Evolutionary conservation across 306 rosid species (phyloP).

Genomic region (Mimosa bimucronata): DNA sequence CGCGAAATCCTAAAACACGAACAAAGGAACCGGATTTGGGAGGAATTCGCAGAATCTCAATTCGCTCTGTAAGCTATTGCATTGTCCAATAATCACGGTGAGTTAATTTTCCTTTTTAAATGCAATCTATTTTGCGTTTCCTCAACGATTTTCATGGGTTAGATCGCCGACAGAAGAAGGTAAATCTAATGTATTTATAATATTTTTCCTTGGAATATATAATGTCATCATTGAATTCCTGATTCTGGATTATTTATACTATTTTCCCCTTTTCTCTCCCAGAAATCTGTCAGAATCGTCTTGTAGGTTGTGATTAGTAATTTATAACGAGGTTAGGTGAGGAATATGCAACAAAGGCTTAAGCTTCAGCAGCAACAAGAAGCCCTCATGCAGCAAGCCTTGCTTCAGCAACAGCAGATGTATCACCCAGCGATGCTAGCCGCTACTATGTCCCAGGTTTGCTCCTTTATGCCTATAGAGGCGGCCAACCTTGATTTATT

Average conservation of each 20-base stretch:
- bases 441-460: conserved; percentile 75
- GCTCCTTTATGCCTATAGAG: neutral
- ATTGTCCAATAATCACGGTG: conserved; percentile 32
- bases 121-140: neutral
- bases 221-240: neutral
- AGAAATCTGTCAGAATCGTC: conserved; percentile 31
- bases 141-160: neutral
- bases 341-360: conserved; percentile 72
- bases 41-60: neutral
- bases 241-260: neutral
- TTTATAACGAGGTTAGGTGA: conserved; percentile 20
- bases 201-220: neutral
- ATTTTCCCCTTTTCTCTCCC: conserved; percentile 23
- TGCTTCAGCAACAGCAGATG: conserved; percentile 77
- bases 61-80: neutral
- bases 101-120: conserved; percentile 15
- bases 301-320: conserved; percentile 16
- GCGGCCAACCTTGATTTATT: neutral
- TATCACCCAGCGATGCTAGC: conserved; percentile 81
- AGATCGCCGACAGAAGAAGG: conserved; percentile 3
- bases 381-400: conserved; percentile 79
- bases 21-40: neutral
- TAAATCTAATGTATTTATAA: neutral
- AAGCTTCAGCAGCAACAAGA: conserved; percentile 71
- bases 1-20: neutral